These are phyloP conservation scores for Mycena sp. DNA, from an alignment of 1,284 basidiomycete genomes.

Conservation along the genomic window DNA sequence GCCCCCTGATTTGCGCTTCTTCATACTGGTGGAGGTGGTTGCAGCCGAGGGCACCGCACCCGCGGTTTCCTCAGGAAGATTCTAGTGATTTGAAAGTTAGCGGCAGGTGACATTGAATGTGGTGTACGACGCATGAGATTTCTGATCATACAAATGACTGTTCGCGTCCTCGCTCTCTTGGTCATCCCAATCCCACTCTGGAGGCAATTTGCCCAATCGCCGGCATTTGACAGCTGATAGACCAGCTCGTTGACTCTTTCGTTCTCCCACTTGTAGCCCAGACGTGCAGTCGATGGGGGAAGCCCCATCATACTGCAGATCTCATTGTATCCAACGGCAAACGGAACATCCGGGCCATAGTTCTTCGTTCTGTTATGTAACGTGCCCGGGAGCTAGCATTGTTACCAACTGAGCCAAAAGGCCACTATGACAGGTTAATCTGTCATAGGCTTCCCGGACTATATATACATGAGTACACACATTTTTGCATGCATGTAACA, in stretches of 20 bases:
- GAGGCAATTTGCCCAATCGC: constrained; percentile 5
- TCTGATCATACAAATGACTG: no score
- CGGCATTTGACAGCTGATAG: constrained; percentile 1
- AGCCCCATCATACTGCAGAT: constrained; percentile 8
- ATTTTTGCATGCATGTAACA: no score
- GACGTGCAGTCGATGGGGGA: neutral
- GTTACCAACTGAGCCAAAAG: no score
- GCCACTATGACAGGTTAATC: no score
- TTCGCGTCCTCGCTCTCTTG: neutral
- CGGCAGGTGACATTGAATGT: neutral
- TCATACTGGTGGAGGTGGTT: neutral
- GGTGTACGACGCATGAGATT: constrained; percentile 14
- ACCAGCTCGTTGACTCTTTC: neutral
- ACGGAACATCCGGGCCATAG: neutral
- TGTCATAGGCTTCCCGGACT: no score
- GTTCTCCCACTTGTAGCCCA: no score
- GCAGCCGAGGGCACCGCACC: neutral
- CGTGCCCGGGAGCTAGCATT: no score
- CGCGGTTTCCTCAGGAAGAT: constrained; percentile 1
- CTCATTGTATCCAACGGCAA: neutral
- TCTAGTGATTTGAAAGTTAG: neutral
- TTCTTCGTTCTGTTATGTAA: no score
- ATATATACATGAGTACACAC: no score
- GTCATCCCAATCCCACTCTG: constrained; percentile 2
- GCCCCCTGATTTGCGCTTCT: constrained; percentile 16